phyloP scores from a whole-genome alignment of 2,329 filamentous ascomycete genomes.

The Venturia carpophila region DNA sequence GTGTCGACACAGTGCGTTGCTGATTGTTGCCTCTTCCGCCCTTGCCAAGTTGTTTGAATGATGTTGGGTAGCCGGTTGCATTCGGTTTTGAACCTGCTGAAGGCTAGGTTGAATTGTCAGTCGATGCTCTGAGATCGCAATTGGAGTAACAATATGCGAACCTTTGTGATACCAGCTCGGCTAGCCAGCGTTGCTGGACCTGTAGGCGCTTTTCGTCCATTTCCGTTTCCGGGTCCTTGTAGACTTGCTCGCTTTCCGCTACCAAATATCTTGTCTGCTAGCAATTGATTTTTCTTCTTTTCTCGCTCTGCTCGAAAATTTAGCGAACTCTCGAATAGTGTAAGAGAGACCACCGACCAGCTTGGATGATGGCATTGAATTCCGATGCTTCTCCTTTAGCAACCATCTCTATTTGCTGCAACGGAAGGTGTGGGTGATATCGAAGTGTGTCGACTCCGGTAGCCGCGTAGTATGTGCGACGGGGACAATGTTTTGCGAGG shows the following conservation, averaged over 20 bases:
- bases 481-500: not conserved
- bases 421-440: not conserved
- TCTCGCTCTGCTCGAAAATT: conserved; percentile 46
- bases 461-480: not conserved
- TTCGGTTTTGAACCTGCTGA: conserved; percentile 20
- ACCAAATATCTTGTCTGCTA: conserved; percentile 66
- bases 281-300: conserved; percentile 61
- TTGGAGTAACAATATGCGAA: conserved; percentile 27
- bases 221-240: conserved; percentile 38
- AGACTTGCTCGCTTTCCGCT: conserved; percentile 51
- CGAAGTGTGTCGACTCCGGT: not conserved
- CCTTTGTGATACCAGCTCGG: conserved; percentile 67
- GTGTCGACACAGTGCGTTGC: conserved; percentile 13
- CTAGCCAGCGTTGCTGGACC: conserved; percentile 55
- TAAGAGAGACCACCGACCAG: not conserved
- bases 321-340: not conserved
- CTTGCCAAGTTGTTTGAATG: not conserved
- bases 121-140: conserved; percentile 21
- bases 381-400: conserved; percentile 13
- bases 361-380: conserved; percentile 19
- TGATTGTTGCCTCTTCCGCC: not conserved
- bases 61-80: not conserved
- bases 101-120: conserved; percentile 33
- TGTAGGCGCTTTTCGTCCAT: conserved; percentile 32
- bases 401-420: not conserved